Base-by-base conservation (phyloP, 371 early-diverging fungal species). In the Capniomyces stellatus region DNA sequence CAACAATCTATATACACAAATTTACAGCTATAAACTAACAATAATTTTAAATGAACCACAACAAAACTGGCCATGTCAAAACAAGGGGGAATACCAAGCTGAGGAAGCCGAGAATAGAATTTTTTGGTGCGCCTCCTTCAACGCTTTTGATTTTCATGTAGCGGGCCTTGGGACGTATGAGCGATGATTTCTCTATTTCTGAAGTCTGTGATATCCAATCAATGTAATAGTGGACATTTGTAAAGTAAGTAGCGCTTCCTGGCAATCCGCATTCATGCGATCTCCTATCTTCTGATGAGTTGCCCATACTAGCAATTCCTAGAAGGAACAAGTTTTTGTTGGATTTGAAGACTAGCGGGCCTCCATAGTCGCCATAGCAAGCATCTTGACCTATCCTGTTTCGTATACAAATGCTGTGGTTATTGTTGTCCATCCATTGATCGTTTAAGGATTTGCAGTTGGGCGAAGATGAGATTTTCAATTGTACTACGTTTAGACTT, bases 281-380 rank as follows among this genome's bases (percentile, higher is more conserved):
- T 8, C 6, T 6, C 19, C 25, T 21, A 46, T 46, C 25, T 6
- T 46, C 13, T 22, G 4, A 8, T 8, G 46, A 46, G 25, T 21
- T 40, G 8, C 46, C 46, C 19, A 46, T 22, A 46, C 46, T 46
- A 25, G 46, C 25, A 12, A 46, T 6, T 6, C 46, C 46, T 8
- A 46, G 8, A 8, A 46, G 6, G 46, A 25, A 25, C 10, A 8
- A 6, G 21, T 25, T 46, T 46, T n/a, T n/a, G n/a, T n/a, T n/a
- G n/a, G n/a, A n/a, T n/a, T n/a, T n/a, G 24, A 22, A 12, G 19
- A 10, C 4, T 48, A 69, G 52, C 0, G 66, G 69, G 28, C 66
- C 69, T 1, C 69, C 69, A 13, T 59, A 61, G 55, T 69, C 69
- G 24, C 66, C 69, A 6, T 42, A 30, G 58, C 69, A 69, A 21